Percentiles rank a stretch among this genome's conserved stretches.
Evolutionary conservation across 2,329 filamentous ascomycete species (phyloP).

Genomic region (Penicillium sp.): DNA sequence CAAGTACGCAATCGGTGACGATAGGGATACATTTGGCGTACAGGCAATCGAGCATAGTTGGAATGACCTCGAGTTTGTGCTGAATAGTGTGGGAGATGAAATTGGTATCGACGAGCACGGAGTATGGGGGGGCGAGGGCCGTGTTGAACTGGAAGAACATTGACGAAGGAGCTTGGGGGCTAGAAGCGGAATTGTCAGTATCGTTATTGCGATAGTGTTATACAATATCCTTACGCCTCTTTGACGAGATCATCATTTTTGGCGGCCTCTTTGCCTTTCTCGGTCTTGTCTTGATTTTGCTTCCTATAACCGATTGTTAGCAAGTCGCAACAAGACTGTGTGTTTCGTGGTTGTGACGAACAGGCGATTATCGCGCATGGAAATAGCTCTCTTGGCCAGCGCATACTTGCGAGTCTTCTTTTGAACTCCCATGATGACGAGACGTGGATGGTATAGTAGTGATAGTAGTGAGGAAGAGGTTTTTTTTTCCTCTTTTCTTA

Average conservation of each 20-base stretch:
- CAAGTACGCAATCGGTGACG: constrained; percentile 80
- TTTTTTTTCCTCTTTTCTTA: constrained; percentile 7
- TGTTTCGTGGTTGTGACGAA: constrained; percentile 19
- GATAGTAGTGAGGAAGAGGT: constrained; percentile 2
- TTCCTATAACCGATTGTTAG: constrained; percentile 17
- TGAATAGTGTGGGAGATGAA: constrained; percentile 89
- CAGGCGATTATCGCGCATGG: constrained; percentile 74
- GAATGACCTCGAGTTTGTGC: constrained; percentile 81
- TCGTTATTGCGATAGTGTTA: constrained; percentile 7
- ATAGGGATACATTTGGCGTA: constrained; percentile 89
- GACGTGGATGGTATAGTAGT: neutral
- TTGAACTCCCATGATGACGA: constrained; percentile 71
- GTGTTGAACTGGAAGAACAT: constrained; percentile 91
- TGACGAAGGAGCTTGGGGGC: constrained; percentile 74
- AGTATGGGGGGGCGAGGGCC: constrained; percentile 79
- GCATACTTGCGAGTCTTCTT: constrained; percentile 94
- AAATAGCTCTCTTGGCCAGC: constrained; percentile 77
- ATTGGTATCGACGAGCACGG: constrained; percentile 80
- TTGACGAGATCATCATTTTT: constrained; percentile 26
- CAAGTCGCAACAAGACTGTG: neutral
- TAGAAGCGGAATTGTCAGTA: constrained; percentile 28
- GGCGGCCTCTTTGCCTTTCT: constrained; percentile 15
- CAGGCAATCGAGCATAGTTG: constrained; percentile 89
- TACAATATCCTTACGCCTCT: constrained; percentile 19
- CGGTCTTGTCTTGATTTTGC: constrained; percentile 20